phyloP scores from a whole-genome alignment of 2,329 filamentous ascomycete genomes.

The Monascus ruber region DNA sequence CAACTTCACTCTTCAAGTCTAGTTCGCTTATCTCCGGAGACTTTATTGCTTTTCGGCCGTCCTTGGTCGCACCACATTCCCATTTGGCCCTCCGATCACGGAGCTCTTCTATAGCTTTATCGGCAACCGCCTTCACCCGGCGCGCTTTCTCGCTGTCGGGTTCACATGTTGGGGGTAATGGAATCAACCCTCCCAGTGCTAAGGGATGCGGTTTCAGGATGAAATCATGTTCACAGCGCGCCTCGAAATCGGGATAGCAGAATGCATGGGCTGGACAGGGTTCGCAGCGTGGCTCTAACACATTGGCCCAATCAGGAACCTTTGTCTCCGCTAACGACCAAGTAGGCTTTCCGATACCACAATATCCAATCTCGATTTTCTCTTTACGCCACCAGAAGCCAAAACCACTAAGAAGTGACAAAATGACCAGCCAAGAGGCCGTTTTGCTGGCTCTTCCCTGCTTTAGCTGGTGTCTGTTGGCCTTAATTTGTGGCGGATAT shows the following conservation, averaged over 20 bases:
- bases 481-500: conserved; percentile 11
- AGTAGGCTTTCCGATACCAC: conserved; percentile 63
- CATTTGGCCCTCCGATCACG: conserved; percentile 76
- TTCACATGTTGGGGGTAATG: conserved; percentile 83
- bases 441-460: conserved; percentile 43
- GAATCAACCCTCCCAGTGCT: conserved; percentile 66
- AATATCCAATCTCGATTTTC: conserved; percentile 93
- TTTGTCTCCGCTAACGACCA: conserved; percentile 48
- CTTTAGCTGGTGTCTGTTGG: conserved; percentile 15
- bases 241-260: conserved; percentile 67
- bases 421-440: conserved; percentile 59
- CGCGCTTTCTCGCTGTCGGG: conserved; percentile 87
- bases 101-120: conserved; percentile 77
- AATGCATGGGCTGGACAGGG: conserved; percentile 82
- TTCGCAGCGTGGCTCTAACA: conserved; percentile 72
- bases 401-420: conserved; percentile 60
- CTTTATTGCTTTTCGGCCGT: conserved; percentile 47
- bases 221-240: conserved; percentile 77
- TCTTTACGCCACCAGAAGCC: conserved; percentile 82
- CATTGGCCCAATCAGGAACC: conserved; percentile 61
- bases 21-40: conserved; percentile 56
- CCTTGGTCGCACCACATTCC: conserved; percentile 70
- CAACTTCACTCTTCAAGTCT: conserved; percentile 66
- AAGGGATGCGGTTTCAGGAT: conserved; percentile 75
- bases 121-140: conserved; percentile 74